Percentiles rank a stretch among this genome's conserved stretches.
These are phyloP conservation scores for Penicillium hordei DNA, from an alignment of 2,329 filamentous ascomycete species.

Conservation along the genomic window DNA sequence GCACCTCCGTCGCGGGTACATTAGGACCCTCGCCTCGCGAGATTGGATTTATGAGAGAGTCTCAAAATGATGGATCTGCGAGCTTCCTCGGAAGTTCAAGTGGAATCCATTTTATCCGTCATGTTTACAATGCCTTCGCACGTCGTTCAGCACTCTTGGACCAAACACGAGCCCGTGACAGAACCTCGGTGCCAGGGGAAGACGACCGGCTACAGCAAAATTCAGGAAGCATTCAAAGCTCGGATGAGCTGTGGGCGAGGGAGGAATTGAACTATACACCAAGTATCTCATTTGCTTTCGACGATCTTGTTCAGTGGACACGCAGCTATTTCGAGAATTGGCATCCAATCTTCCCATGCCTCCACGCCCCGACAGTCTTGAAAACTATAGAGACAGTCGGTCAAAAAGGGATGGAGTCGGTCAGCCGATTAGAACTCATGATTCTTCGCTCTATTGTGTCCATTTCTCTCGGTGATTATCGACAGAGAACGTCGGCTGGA, in stretches of 20 bases:
- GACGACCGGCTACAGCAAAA: conserved; percentile 49
- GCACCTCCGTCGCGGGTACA: conserved; percentile 14
- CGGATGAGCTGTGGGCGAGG: conserved; percentile 35
- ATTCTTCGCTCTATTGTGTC: conserved; percentile 54
- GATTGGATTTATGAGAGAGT: conserved; percentile 55
- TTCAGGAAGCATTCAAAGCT: conserved; percentile 35
- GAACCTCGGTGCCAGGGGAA: conserved; percentile 56
- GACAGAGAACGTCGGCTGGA: conserved; percentile 39
- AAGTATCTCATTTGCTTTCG: conserved; percentile 40
- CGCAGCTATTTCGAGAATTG: conserved; percentile 58
- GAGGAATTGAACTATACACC: conserved; percentile 11
- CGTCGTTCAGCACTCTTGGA: conserved; percentile 34
- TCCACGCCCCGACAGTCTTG: conserved; percentile 56
- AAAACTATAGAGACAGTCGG: conserved; percentile 48
- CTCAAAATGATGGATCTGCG: conserved; percentile 48
- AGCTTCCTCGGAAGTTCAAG: conserved; percentile 60
- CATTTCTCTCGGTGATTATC: conserved; percentile 55
- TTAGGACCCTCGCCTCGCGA: conserved; percentile 37
- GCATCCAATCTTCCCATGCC: conserved; percentile 58
- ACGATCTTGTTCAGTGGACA: conserved; percentile 53
- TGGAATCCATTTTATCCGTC: conserved; percentile 60
- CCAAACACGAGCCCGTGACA: conserved; percentile 31
- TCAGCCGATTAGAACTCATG: conserved; percentile 41
- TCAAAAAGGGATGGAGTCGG: conserved; percentile 29
- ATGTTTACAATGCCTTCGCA: conserved; percentile 54